A percentile compares a stretch with the other conserved stretches of the same genome.
Conservation (phyloP, 495 filamentous ascomycete species). For the Trichoderma gamsii region DNA sequence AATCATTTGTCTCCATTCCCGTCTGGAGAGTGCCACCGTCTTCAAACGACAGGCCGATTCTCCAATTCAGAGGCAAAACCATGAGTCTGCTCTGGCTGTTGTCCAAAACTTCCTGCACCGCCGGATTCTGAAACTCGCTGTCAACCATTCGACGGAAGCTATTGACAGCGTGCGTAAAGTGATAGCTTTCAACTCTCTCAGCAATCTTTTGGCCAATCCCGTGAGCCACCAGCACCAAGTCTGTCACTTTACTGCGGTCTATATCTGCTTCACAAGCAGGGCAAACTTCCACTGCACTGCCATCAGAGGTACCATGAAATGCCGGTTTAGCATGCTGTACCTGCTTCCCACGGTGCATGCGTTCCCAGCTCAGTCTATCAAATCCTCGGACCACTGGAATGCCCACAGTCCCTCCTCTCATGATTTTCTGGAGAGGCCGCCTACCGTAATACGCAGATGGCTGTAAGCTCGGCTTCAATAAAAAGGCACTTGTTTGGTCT, state of each 20-base stretch:
- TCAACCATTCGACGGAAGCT: conserved; percentile 81
- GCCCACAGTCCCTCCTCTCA: conserved; percentile 74
- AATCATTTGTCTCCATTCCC: conserved; percentile 44
- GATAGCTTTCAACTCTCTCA: conserved; percentile 88
- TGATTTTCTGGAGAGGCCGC: conserved; percentile 73
- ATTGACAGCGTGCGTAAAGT: conserved; percentile 95
- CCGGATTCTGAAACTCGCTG: conserved; percentile 67
- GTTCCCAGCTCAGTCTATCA: conserved; percentile 67
- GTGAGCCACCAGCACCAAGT: conserved; percentile 85
- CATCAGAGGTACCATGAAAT: conserved; percentile 27
- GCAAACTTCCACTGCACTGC: conserved; percentile 31
- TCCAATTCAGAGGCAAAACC: conserved; percentile 72
- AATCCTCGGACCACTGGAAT: conserved; percentile 87
- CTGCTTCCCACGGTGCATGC: conserved; percentile 50
- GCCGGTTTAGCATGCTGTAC: conserved; percentile 33
- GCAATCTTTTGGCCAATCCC: conserved; percentile 97
- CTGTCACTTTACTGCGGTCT: conserved; percentile 68
- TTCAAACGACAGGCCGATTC: conserved; percentile 76
- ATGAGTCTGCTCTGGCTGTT: conserved; percentile 55
- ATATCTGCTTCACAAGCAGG: conserved; percentile 49
- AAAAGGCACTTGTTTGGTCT: conserved; percentile 64
- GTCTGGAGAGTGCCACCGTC: conserved; percentile 53
- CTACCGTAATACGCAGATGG: conserved; percentile 76
- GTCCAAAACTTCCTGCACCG: conserved; percentile 67
- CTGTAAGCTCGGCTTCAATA: conserved; percentile 70